phyloP scores from a whole-genome alignment of 371 early-diverging fungal genomes.

The Saksenaea oblongispora region DNA sequence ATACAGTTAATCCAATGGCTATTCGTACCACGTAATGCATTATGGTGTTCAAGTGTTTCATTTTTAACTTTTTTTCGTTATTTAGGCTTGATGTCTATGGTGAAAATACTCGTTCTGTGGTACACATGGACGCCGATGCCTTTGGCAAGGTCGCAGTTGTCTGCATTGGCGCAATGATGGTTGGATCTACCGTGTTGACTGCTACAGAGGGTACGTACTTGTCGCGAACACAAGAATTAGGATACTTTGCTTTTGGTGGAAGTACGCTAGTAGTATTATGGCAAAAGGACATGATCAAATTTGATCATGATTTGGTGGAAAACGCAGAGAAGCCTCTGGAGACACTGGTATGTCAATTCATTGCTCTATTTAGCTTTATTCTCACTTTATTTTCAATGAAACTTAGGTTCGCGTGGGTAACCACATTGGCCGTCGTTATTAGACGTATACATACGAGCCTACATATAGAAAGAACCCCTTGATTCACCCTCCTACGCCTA shows the following conservation, averaged over 20 bases:
- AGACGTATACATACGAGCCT: background rate
- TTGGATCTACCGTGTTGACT: slow-evolving; percentile 80
- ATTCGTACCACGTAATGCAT: slow-evolving; percentile 59
- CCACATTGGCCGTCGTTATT: slow-evolving; percentile 17
- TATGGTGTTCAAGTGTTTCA: background rate
- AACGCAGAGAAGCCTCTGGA: slow-evolving; percentile 31
- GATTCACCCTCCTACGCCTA: no score
- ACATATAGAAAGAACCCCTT: no score
- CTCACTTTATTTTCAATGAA: background rate
- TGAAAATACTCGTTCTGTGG: slow-evolving; percentile 78
- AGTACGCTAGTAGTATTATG: slow-evolving; percentile 78
- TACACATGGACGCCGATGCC: slow-evolving; percentile 63
- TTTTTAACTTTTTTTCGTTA: background rate
- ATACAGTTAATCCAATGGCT: slow-evolving; percentile 90
- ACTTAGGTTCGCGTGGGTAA: slow-evolving; percentile 18
- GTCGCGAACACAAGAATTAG: slow-evolving; percentile 76
- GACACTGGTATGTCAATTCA: slow-evolving; percentile 24
- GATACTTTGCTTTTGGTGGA: slow-evolving; percentile 84
- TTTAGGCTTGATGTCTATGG: slow-evolving; percentile 76
- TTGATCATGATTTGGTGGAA: slow-evolving; percentile 30
- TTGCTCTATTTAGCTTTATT: background rate
- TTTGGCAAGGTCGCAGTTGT: slow-evolving; percentile 80
- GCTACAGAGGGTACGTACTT: slow-evolving; percentile 55
- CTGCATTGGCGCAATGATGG: slow-evolving; percentile 88
- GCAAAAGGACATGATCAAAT: slow-evolving; percentile 40